phyloP scores from a whole-genome alignment of 129 eudicot genomes.

The Helianthus tuberosus region DNA sequence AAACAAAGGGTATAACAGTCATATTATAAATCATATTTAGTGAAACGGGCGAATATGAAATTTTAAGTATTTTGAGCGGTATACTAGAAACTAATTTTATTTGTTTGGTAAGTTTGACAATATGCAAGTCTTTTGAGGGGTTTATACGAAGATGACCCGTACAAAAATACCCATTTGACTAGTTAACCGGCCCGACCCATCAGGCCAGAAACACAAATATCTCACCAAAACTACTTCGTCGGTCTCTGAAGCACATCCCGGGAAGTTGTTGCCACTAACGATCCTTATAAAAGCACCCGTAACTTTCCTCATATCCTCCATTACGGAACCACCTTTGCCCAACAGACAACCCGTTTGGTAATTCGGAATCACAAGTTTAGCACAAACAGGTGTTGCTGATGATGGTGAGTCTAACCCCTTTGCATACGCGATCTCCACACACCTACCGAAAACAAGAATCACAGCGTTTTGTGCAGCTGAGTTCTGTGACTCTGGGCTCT shows the following conservation, averaged over 20 bases:
- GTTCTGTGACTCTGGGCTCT: constrained; percentile 62
- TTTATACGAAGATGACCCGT: neutral
- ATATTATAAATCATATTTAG: too few species aligned
- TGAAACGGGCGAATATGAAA: too few species aligned
- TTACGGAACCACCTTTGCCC: constrained; percentile 80
- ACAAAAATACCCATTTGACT: neutral
- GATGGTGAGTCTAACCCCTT: constrained; percentile 49
- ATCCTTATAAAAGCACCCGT: constrained; percentile 69
- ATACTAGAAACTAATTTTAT: too few species aligned
- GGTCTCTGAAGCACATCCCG: constrained; percentile 54
- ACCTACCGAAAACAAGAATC: constrained; percentile 56
- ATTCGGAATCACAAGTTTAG: constrained; percentile 51
- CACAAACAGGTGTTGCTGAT: constrained; percentile 41
- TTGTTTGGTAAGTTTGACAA: too few species aligned
- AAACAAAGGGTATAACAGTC: too few species aligned
- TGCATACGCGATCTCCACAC: constrained; percentile 45
- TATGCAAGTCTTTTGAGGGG: neutral
- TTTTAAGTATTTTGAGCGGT: too few species aligned
- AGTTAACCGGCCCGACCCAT: neutral
- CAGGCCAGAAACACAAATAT: constrained; percentile 18
- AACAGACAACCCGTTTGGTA: constrained; percentile 75
- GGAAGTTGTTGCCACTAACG: constrained; percentile 49
- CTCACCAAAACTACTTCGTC: constrained; percentile 76
- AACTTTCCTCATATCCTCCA: constrained; percentile 70
- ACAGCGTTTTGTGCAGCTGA: constrained; percentile 82